Conservation (phyloP, 2,329 filamentous ascomycete genomes). For the Trichocomaceae sp. region DNA sequence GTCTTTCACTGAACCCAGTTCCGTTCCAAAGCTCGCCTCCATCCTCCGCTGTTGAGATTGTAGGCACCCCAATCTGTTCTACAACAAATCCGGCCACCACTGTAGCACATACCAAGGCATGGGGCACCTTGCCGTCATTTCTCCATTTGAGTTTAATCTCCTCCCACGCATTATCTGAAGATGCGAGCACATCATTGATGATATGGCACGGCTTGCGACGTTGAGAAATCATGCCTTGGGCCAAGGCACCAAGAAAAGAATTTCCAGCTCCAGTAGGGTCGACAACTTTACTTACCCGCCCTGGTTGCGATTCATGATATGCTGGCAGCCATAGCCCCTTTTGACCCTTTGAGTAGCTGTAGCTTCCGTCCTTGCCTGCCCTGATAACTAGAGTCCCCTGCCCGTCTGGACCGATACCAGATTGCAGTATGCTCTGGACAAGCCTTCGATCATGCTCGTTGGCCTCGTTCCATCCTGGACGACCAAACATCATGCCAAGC, state of each 20-base stretch:
- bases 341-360: slow-evolving; percentile 38
- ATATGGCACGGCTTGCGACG: slow-evolving; percentile 26
- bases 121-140: slow-evolving; percentile 45
- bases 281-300: slow-evolving; percentile 50
- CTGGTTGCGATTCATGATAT: slow-evolving; percentile 50
- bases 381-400: slow-evolving; percentile 46
- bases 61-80: slow-evolving; percentile 83
- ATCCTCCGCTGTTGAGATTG: slow-evolving; percentile 23
- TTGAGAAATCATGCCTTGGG: slow-evolving; percentile 48
- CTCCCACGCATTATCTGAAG: slow-evolving; percentile 52
- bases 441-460: slow-evolving; percentile 25
- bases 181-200: slow-evolving; percentile 35
- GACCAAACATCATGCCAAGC: slow-evolving; percentile 76
- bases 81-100: slow-evolving; percentile 88
- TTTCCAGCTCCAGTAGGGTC: slow-evolving; percentile 95
- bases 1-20: slow-evolving; percentile 38
- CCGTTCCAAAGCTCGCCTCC: slow-evolving; percentile 41
- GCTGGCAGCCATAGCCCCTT: slow-evolving; percentile 65
- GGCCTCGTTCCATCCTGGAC: slow-evolving; percentile 29
- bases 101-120: slow-evolving; percentile 69
- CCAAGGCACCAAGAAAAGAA: slow-evolving; percentile 65
- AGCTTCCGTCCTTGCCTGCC: slow-evolving; percentile 55
- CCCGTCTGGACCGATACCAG: slow-evolving; percentile 32
- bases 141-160: slow-evolving; percentile 39
- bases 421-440: slow-evolving; percentile 30